phyloP scores from a whole-genome alignment of 2,329 filamentous ascomycete species.

The Pleurostoma richardsiae region DNA sequence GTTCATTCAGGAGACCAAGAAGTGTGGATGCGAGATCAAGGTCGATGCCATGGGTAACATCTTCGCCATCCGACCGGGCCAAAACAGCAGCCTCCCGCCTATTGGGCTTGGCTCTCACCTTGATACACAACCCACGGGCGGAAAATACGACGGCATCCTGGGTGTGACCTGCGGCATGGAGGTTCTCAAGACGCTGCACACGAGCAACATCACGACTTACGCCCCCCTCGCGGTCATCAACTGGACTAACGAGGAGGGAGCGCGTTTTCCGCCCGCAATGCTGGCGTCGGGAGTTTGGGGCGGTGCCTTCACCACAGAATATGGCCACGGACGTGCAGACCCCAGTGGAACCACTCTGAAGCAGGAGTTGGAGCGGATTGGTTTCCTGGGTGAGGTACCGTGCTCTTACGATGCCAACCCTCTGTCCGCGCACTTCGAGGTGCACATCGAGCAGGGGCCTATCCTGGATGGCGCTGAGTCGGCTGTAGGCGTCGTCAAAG shows the following conservation, averaged over 20 bases:
- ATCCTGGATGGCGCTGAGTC: constrained; percentile 9
- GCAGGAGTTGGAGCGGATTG: constrained; percentile 11
- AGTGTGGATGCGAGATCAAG: constrained; percentile 8
- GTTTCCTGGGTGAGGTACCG: constrained; percentile 9
- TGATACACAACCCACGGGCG: constrained; percentile 50
- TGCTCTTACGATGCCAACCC: constrained; percentile 8
- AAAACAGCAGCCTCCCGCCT: constrained; percentile 49
- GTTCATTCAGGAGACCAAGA: constrained; percentile 11
- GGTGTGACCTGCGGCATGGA: constrained; percentile 66
- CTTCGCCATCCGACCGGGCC: constrained; percentile 48
- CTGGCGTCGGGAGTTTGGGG: constrained; percentile 10
- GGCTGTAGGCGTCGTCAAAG: constrained; percentile 10
- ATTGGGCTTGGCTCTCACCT: constrained; percentile 61
- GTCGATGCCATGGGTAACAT: constrained; percentile 15
- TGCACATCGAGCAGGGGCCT: constrained; percentile 14
- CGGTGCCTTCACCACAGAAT: constrained; percentile 3
- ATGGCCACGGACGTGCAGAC: constrained; percentile 6
- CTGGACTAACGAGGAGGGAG: constrained; percentile 49
- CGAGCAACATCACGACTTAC: constrained; percentile 58
- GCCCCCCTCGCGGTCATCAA: constrained; percentile 65
- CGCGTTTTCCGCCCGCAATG: constrained; percentile 10
- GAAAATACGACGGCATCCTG: constrained; percentile 64
- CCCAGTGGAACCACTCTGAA: constrained; percentile 8
- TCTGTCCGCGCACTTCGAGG: constrained; percentile 13
- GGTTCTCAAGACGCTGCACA: constrained; percentile 57